These are phyloP conservation scores for Botryosphaeria dothidea DNA, from an alignment of 2,329 filamentous ascomycete genomes.

Conservation along the genomic window DNA sequence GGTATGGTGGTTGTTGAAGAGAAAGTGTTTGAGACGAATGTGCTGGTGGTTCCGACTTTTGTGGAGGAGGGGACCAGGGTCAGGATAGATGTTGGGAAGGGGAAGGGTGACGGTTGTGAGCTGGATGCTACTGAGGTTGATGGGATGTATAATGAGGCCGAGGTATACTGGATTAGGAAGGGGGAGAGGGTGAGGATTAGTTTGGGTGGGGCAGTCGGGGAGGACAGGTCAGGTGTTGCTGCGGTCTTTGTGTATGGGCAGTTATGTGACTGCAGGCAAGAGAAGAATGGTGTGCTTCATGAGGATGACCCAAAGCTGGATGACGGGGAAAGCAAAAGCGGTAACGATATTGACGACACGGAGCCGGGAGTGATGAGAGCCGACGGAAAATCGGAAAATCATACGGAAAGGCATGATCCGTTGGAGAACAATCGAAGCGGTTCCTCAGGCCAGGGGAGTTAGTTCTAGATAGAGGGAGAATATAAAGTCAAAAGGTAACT, in stretches of 20 bases:
- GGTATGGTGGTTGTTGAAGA: not conserved
- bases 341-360: not conserved
- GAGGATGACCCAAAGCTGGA: not conserved
- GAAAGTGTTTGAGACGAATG: not conserved
- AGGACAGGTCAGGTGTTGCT: not conserved
- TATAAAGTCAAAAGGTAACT: no score
- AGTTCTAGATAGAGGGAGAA: no score
- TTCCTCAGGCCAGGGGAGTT: no score
- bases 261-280: not conserved
- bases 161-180: not conserved
- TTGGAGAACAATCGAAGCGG: no score
- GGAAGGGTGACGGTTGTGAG: not conserved
- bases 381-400: no score
- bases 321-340: not conserved
- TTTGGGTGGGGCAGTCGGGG: not conserved
- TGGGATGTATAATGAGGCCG: not conserved
- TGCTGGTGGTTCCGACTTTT: not conserved
- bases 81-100: not conserved
- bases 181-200: not conserved
- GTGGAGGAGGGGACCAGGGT: not conserved
- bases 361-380: no score
- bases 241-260: not conserved
- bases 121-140: not conserved
- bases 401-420: no score
- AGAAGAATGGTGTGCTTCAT: not conserved